These are phyloP conservation scores for Oryza meyeriana DNA, from an alignment of 176 grass and related monocot genomes.

Conservation along the genomic window DNA sequence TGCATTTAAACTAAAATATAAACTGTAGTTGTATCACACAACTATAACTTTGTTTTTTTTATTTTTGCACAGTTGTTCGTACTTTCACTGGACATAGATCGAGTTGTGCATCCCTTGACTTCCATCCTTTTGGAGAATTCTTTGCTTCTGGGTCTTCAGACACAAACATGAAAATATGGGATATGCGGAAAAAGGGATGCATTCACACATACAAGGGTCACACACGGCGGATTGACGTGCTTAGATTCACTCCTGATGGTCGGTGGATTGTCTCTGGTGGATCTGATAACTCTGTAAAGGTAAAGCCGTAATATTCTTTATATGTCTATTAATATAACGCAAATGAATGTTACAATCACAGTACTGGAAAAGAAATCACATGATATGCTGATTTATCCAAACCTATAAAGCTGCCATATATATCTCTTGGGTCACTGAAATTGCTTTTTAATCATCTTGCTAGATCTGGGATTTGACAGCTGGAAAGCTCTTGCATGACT, in stretches of 20 bases:
- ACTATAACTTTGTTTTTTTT: constrained; percentile 10
- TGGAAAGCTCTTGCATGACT: constrained; percentile 80
- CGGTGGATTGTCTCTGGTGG: constrained; percentile 93
- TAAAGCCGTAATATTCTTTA: constrained; percentile 22
- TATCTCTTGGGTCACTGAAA: constrained; percentile 19
- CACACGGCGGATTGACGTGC: constrained; percentile 63
- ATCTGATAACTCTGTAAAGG: constrained; percentile 76
- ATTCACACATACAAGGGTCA: constrained; percentile 97
- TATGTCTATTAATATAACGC: background rate
- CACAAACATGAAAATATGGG: constrained; percentile 98
- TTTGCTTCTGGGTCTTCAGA: constrained; percentile 87
- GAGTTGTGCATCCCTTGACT: constrained; percentile 80
- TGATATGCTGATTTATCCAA: background rate
- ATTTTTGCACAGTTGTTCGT: constrained; percentile 53
- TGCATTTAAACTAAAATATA: constrained; percentile 5
- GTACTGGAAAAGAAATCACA: background rate
- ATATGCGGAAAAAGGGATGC: constrained; percentile 82
- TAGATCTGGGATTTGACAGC: constrained; percentile 98
- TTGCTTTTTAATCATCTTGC: constrained; percentile 21
- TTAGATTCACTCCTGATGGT: constrained; percentile 90
- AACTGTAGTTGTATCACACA: constrained; percentile 3
- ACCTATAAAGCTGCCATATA: background rate
- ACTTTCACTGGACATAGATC: constrained; percentile 93
- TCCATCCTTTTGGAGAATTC: constrained; percentile 95
- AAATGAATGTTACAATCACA: background rate